A percentile compares a stretch with the other conserved stretches of the same genome.
These are phyloP conservation scores for Baorangia bicolor DNA, from an alignment of 768 basidiomycete genomes.

Conservation along the genomic window DNA sequence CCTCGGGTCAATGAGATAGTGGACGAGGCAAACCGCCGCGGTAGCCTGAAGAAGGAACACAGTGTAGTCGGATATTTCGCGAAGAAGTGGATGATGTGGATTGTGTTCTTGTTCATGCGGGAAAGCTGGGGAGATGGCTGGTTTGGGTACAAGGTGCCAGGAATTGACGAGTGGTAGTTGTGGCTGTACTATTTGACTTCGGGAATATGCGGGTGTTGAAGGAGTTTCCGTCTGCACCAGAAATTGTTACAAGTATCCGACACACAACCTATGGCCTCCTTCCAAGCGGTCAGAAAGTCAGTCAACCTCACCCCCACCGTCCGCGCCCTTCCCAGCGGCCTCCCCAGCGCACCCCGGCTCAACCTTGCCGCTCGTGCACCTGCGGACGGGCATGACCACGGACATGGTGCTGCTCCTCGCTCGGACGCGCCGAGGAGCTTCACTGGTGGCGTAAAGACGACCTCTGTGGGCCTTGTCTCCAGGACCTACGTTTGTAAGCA, in stretches of 20 bases:
- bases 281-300: slow-evolving; percentile 78
- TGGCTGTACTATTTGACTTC: slow-evolving; percentile 40
- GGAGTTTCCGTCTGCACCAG: neutral
- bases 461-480: slow-evolving; percentile 56
- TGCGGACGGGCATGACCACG: slow-evolving; percentile 54
- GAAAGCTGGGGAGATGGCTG: slow-evolving; percentile 31
- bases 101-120: slow-evolving; percentile 16
- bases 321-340: slow-evolving; percentile 73
- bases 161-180: slow-evolving; percentile 26
- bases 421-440: slow-evolving; percentile 63
- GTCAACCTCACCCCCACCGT: slow-evolving; percentile 81
- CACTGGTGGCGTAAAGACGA: slow-evolving; percentile 51
- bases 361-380: slow-evolving; percentile 71
- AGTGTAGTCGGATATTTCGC: slow-evolving; percentile 19
- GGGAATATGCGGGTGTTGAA: slow-evolving; percentile 34
- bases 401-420: slow-evolving; percentile 56
- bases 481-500: slow-evolving; percentile 66
- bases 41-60: slow-evolving; percentile 22
- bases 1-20: slow-evolving; percentile 27
- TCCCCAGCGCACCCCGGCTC: slow-evolving; percentile 73
- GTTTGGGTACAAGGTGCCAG: slow-evolving; percentile 32
- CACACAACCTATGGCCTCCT: slow-evolving; percentile 51
- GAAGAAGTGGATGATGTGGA: slow-evolving; percentile 28
- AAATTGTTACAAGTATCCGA: neutral
- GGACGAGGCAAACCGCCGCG: slow-evolving; percentile 27